phyloP scores from a whole-genome alignment of 176 grass and related monocot species.

The Saccharum officinarum region DNA sequence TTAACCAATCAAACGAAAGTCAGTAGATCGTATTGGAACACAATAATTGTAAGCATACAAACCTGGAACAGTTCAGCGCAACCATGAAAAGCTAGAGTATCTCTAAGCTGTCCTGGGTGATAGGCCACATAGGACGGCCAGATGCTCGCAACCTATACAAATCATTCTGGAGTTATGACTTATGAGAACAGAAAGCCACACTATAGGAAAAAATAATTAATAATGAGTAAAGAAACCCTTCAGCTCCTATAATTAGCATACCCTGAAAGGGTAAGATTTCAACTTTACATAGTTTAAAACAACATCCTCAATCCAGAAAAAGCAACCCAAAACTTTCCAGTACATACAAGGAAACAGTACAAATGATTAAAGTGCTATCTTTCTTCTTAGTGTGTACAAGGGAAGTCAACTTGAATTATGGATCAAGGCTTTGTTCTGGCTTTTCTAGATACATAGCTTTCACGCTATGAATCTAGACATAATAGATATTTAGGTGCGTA shows the following conservation, averaged over 20 bases:
- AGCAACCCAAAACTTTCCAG: not conserved
- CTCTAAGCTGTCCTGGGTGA: slow-evolving; percentile 83
- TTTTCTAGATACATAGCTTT: not conserved
- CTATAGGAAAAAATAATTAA: not conserved
- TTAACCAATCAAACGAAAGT: slow-evolving; percentile 38
- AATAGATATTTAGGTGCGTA: not conserved
- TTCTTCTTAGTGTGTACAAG: slow-evolving; percentile 23
- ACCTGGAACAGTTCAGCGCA: slow-evolving; percentile 99
- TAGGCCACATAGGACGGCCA: slow-evolving; percentile 82
- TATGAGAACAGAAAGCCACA: slow-evolving; percentile 8
- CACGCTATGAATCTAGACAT: not conserved
- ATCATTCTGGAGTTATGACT: slow-evolving; percentile 10
- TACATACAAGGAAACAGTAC: slow-evolving; percentile 4
- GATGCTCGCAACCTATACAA: slow-evolving; percentile 72
- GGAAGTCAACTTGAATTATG: slow-evolving; percentile 7
- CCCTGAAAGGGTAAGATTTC: slow-evolving; percentile 6
- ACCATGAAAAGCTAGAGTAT: slow-evolving; percentile 98
- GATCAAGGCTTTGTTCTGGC: not conserved
- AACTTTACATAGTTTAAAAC: not conserved
- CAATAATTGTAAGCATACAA: slow-evolving; percentile 32
- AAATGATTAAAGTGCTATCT: not conserved
- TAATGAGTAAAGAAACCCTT: not conserved
- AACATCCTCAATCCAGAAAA: not conserved
- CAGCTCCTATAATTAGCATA: slow-evolving; percentile 13
- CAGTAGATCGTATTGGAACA: slow-evolving; percentile 12